Evolutionary conservation across 2,329 filamentous ascomycete genomes (phyloP), one percentile per base, ranked within the genome.

Genomic region (Sarocladium oryzae): DNA sequence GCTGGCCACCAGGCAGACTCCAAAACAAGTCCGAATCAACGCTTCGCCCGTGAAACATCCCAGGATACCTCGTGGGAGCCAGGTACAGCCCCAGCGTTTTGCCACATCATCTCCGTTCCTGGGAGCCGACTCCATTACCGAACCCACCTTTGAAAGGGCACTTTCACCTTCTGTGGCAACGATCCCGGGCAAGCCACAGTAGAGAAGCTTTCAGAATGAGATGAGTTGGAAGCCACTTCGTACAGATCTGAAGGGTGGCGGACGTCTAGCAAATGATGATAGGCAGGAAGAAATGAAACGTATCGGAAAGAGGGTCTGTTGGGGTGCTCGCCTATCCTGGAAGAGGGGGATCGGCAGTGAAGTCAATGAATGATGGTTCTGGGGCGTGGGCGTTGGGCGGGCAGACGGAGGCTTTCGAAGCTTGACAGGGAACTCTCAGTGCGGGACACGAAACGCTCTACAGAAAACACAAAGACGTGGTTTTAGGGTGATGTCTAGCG

Each of bases 51-150:
- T 43, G 40, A 26, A 43, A 28, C 40, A 20, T 4, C 26, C 40
- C 9, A 20, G 40, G 40, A 43, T 43, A 9, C 43, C 28, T 48
- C 43, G 43, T 33, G 43, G 43, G n/a, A 13, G 43, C 28, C 28
- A 33, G 43, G 43, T 24, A 48, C 43, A n/a, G 28, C 26, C 26
- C 28, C 28, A n/a, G 7, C 26, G 28, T 26, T 48, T 48, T 16
- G 43, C 43, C 43, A 48, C 43, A 48, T 33, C 43, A 48, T 32
- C 28, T 48, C 26, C 26, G 43, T 33, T 13, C 43, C 43, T 33
- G 13, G 43, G 21, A 48, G 26, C 26, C 43, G 43, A 32, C 26
- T 26, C 28, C 32, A 32, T 21, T 48, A 48, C 43, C 43, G 43
- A 48, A 4, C 20, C 10, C 7, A 33, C 24, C 28, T 20, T 7